Conservation (phyloP, 2,329 filamentous ascomycete species). For the Neocatenulostroma microsporum region DNA sequence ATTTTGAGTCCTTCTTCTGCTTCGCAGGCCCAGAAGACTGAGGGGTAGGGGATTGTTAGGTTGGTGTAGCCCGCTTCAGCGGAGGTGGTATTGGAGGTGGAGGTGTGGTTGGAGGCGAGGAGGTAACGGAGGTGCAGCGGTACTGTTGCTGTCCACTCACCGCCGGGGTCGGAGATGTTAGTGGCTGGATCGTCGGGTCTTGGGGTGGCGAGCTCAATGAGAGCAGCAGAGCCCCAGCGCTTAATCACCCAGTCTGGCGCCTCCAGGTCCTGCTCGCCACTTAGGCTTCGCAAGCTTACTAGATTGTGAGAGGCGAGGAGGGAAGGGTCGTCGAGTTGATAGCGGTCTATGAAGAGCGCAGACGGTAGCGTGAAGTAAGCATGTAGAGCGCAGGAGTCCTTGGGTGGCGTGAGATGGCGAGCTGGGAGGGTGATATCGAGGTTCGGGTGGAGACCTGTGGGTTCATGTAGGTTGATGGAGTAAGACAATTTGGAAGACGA, state of each 20-base stretch:
- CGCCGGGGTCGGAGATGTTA: not conserved
- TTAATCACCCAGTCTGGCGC: conserved; percentile 73
- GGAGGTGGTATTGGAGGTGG: conserved; percentile 41
- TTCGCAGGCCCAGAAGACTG: conserved; percentile 83
- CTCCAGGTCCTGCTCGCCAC: conserved; percentile 78
- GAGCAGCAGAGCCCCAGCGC: conserved; percentile 69
- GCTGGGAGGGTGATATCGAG: conserved; percentile 59
- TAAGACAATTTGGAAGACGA: conserved; percentile 32
- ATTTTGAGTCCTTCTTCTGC: conserved; percentile 59
- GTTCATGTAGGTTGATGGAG: conserved; percentile 55
- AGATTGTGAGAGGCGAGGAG: conserved; percentile 79
- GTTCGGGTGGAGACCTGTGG: conserved; percentile 76
- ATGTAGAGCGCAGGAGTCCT: conserved; percentile 58
- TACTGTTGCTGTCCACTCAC: conserved; percentile 58
- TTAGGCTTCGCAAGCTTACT: conserved; percentile 57
- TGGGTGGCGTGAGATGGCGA: conserved; percentile 40
- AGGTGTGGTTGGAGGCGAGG: conserved; percentile 43
- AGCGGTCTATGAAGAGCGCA: conserved; percentile 74
- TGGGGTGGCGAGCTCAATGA: conserved; percentile 59
- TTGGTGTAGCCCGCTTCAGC: conserved; percentile 21
- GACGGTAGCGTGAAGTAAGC: conserved; percentile 77
- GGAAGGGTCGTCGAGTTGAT: conserved; percentile 68
- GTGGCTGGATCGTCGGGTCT: not conserved
- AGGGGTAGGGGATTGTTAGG: conserved; percentile 63
- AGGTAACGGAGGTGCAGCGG: conserved; percentile 84